phyloP scores from a whole-genome alignment of 495 filamentous ascomycete genomes.

The Penicillium mononematosum region DNA sequence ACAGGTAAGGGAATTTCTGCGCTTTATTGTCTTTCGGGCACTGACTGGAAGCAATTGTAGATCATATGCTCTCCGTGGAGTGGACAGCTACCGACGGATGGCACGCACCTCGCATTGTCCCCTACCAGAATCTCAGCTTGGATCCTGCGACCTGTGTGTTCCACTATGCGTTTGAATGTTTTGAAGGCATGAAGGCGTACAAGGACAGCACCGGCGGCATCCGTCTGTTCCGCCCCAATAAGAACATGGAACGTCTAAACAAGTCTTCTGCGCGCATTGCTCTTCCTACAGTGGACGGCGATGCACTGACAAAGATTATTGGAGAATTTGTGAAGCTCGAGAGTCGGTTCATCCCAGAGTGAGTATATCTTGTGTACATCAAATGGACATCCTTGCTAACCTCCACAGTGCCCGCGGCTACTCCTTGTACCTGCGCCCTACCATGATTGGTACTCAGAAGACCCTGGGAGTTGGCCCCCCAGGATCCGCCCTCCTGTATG shows the following conservation, averaged over 20 bases:
- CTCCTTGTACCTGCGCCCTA: conserved; percentile 90
- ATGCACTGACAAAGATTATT: conserved; percentile 75
- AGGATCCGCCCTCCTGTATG: conserved; percentile 83
- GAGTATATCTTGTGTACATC: conserved; percentile 24
- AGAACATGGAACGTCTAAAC: conserved; percentile 93
- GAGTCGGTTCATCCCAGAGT: conserved; percentile 80
- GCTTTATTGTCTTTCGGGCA: neutral
- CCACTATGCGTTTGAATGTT: conserved; percentile 96
- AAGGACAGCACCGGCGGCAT: conserved; percentile 71
- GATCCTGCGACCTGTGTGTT: conserved; percentile 97
- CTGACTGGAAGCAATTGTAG: conserved; percentile 45
- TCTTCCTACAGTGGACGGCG: conserved; percentile 74
- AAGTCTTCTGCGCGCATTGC: conserved; percentile 87
- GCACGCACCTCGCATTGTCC: conserved; percentile 75
- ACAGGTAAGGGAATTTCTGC: conserved; percentile 57
- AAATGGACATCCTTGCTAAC: conserved; percentile 15
- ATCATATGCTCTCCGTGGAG: conserved; percentile 96
- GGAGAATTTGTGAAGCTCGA: conserved; percentile 75
- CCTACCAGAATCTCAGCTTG: conserved; percentile 94
- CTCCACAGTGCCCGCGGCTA: conserved; percentile 65
- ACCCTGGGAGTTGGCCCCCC: conserved; percentile 90
- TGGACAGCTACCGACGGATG: conserved; percentile 84
- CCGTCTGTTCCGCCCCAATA: conserved; percentile 90
- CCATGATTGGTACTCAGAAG: conserved; percentile 93
- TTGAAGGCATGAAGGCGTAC: conserved; percentile 99